Conservation (phyloP, 345 rosid species). For the Conringia planisiliqua region DNA sequence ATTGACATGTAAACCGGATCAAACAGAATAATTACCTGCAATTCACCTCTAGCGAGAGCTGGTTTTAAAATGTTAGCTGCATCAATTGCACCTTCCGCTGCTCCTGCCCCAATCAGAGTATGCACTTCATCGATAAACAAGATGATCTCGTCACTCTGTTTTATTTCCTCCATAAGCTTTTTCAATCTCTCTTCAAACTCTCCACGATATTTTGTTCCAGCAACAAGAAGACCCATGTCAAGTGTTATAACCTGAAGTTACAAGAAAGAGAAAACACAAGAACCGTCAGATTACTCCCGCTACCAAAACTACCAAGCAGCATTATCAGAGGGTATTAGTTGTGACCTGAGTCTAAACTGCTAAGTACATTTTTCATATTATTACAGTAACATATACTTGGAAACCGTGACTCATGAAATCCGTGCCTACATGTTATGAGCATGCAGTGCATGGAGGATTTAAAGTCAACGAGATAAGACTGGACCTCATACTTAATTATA, state of each 20-base stretch:
- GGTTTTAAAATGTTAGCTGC: constrained; percentile 98
- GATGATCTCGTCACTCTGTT: constrained; percentile 94
- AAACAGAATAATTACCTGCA: constrained; percentile 59
- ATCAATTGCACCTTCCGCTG: constrained; percentile 99
- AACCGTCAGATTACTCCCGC: neutral
- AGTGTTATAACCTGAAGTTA: constrained; percentile 75
- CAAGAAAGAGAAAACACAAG: neutral
- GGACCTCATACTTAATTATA: neutral
- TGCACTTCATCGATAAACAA: constrained; percentile 98
- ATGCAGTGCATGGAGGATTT: neutral
- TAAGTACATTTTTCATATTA: neutral
- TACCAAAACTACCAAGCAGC: neutral
- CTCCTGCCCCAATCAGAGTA: constrained; percentile 97
- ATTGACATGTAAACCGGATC: neutral
- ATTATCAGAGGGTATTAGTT: neutral
- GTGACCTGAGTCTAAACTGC: neutral
- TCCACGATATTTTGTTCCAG: constrained; percentile 98
- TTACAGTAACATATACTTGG: neutral
- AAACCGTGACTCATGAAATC: neutral
- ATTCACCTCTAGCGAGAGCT: constrained; percentile 98
- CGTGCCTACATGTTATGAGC: neutral
- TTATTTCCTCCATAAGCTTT: constrained; percentile 99
- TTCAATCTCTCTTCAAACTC: constrained; percentile 97
- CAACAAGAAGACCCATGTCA: constrained; percentile 99
- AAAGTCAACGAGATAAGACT: neutral